phyloP scores from a whole-genome alignment of 768 basidiomycete species.

The Amanita pseudoporphyria region DNA sequence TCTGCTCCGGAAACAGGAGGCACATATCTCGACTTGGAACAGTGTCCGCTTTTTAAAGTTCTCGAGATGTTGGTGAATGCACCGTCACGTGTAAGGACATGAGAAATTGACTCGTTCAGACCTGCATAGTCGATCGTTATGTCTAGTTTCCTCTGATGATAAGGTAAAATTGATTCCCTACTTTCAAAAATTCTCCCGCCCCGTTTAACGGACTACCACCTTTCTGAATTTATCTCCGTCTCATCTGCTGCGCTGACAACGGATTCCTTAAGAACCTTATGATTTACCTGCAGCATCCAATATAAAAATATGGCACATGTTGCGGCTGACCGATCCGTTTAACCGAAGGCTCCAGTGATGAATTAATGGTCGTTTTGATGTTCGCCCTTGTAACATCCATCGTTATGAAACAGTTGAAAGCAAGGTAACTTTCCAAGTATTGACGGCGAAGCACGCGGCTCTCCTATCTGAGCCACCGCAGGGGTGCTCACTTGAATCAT shows the following conservation, averaged over 20 bases:
- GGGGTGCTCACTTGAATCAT: too few species aligned
- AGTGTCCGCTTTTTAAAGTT: neutral
- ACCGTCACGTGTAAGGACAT: neutral
- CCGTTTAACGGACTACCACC: neutral
- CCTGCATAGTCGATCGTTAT: neutral
- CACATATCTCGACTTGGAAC: neutral
- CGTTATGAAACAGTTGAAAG: too few species aligned
- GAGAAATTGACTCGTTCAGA: neutral
- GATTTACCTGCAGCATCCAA: neutral
- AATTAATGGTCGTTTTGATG: too few species aligned
- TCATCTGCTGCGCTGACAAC: neutral
- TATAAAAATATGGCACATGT: neutral
- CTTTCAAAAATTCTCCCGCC: neutral
- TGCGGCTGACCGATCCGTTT: too few species aligned
- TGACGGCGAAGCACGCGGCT: too few species aligned
- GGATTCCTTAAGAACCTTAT: neutral
- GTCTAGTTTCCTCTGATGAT: neutral
- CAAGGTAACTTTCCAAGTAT: too few species aligned
- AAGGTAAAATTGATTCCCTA: neutral
- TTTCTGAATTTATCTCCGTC: neutral
- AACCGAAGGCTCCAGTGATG: too few species aligned
- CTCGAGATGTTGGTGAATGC: neutral
- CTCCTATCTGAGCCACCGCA: too few species aligned
- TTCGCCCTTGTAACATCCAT: too few species aligned
- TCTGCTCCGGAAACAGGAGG: neutral